Evolutionary conservation across 345 rosid species (phyloP).

Genomic region (Erucastrum elatum): DNA sequence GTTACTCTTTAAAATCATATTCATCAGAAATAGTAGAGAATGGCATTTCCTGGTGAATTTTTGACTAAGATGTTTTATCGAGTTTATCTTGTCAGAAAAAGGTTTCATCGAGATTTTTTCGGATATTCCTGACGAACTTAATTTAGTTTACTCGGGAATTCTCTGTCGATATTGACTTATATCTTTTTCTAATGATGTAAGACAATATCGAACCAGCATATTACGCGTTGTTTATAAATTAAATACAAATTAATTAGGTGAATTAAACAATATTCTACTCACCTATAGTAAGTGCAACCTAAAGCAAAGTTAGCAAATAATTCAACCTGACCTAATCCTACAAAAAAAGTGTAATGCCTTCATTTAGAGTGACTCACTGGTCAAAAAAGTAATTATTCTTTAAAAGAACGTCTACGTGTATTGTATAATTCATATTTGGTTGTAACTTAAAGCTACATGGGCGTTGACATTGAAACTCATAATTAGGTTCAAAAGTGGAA

Average conservation of each 20-base stretch:
- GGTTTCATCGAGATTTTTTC: too few relatives aligned
- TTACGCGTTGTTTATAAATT: neutral
- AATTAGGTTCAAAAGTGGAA: neutral
- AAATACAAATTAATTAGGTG: neutral
- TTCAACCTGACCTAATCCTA: conserved; percentile 34
- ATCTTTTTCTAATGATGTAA: neutral
- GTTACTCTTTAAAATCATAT: too few relatives aligned
- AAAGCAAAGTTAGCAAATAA: conserved; percentile 28
- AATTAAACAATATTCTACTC: neutral
- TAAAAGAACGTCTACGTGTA: neutral
- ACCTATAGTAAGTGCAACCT: conserved; percentile 19
- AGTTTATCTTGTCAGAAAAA: too few relatives aligned
- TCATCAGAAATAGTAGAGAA: too few relatives aligned
- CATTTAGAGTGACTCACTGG: neutral
- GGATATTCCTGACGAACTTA: too few relatives aligned
- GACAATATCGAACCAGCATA: neutral
- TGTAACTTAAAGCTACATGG: conserved; percentile 19
- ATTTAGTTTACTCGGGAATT: too few relatives aligned
- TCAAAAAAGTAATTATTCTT: conserved; percentile 30
- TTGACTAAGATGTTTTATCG: too few relatives aligned
- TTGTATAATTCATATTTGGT: conserved; percentile 16
- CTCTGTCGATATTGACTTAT: too few relatives aligned
- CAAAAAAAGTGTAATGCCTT: neutral
- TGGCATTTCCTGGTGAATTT: too few relatives aligned
- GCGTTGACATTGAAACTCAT: conserved; percentile 9